Base-by-base conservation (phyloP, 768 basidiomycete species). In the Podaxis sp. region DNA sequence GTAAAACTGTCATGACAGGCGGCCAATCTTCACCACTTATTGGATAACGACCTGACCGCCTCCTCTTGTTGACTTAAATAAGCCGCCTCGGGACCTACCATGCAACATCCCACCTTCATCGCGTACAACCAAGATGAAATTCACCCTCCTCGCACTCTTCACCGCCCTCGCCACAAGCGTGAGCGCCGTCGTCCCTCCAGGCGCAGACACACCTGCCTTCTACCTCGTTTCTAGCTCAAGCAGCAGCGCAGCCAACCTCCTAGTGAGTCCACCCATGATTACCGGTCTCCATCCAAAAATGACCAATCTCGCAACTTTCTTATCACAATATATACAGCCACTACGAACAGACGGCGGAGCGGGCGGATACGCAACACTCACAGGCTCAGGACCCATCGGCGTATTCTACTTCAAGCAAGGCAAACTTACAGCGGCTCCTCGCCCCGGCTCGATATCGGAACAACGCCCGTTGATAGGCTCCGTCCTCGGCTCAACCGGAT, bases 351-450 rank as follows among this genome's bases (percentile, higher is more conserved):
- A 65, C n/a, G 67, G 71, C 26, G 69, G 72, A 15, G 58, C 69
- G n/a, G 51, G 49, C 10, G 68, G 67, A 13, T 64, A 56, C n/a
- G 55, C 75, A 4, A 66, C 73, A 13, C 69, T 76, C 4, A 66
- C 63, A 2, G 74, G 72, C 26, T 66, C 57, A 13, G 74, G 70
- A 3, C 56, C 71, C 17, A 68, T 70, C 26, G 76, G 71, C 2
- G 53, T 67, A 58, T 73, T 75, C 64, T 76, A 76, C 67, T 77
- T 78, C 67, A 68, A 36, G 22, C 70, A 74, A 64, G 73, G 73
- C 13, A 53, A 51, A 5, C 67, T 76, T 37, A 62, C 67, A 0
- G 67, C 60, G 22, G 48, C 59, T 63, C 49, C 62, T 58, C 60
- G 66, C 67, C 56, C 70, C 50, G 62, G 60, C 7, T 68, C 67